Percentiles rank a stretch among this genome's conserved stretches.
phyloP scores from a whole-genome alignment of 208 protist species.

The Leishmania tarentolae region DNA sequence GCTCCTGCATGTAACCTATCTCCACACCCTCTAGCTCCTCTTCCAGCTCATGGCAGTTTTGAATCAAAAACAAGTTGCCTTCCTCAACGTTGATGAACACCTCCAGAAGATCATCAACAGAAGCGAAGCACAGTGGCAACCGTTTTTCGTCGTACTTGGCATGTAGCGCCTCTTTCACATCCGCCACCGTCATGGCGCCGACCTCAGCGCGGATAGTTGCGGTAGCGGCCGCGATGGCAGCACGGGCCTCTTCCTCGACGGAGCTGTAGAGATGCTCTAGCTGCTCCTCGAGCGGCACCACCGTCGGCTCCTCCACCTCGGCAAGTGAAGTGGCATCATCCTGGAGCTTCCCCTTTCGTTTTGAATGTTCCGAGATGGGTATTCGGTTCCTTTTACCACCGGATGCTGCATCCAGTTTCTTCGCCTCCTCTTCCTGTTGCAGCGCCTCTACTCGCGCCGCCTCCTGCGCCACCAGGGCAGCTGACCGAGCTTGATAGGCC shows the following conservation, averaged over 20 bases:
- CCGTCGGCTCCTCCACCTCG: constrained; percentile 30
- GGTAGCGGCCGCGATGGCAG: constrained; percentile 36
- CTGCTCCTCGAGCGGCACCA: constrained; percentile 57
- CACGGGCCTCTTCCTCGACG: constrained; percentile 60
- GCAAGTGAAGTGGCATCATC: background rate
- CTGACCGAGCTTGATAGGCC: constrained; percentile 37
- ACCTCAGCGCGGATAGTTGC: constrained; percentile 57
- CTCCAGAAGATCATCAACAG: constrained; percentile 93
- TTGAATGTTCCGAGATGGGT: background rate
- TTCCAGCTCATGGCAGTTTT: constrained; percentile 95
- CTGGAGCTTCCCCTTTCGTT: background rate
- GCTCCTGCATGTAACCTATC: constrained; percentile 80
- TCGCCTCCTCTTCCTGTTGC: background rate
- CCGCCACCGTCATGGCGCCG: constrained; percentile 48
- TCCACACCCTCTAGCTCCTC: constrained; percentile 93
- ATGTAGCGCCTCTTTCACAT: constrained; percentile 62
- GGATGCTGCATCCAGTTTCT: background rate
- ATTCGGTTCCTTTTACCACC: constrained; percentile 3
- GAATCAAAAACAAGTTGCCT: constrained; percentile 96
- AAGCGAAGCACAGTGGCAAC: constrained; percentile 92
- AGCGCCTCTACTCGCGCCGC: constrained; percentile 11
- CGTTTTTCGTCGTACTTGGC: constrained; percentile 69
- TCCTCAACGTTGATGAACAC: constrained; percentile 96
- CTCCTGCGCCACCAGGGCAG: constrained; percentile 24
- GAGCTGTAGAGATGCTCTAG: constrained; percentile 52